Evolutionary conservation across 257 asterid genomes (phyloP).

Genomic region (Verbena officinalis): DNA sequence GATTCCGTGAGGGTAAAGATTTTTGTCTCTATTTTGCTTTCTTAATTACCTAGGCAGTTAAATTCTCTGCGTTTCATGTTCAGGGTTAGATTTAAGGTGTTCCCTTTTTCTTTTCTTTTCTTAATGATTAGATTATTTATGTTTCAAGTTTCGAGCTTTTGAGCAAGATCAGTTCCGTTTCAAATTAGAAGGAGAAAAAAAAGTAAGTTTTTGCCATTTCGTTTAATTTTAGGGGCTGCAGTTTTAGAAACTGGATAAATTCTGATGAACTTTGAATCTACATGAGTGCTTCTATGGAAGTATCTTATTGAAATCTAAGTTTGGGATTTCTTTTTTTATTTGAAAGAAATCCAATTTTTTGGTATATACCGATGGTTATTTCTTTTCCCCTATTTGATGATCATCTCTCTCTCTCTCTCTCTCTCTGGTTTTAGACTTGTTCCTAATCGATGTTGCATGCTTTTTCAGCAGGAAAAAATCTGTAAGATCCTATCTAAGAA

Average conservation of each 20-base stretch:
- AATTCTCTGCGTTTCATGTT: background rate
- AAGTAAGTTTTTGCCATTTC: background rate
- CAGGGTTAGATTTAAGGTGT: conserved; percentile 4
- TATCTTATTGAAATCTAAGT: background rate
- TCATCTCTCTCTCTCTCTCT: too few relatives aligned
- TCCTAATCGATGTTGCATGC: conserved; percentile 7
- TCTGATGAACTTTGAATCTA: background rate
- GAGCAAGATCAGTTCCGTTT: too few relatives aligned
- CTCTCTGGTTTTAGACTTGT: background rate
- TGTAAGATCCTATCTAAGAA: background rate
- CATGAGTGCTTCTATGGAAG: background rate
- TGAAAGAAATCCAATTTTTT: background rate
- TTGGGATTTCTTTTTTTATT: background rate
- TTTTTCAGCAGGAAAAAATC: conserved; percentile 19
- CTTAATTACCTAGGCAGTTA: background rate
- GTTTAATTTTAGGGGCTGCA: background rate
- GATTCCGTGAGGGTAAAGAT: conserved; percentile 1
- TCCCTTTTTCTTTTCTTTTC: conserved; percentile 2
- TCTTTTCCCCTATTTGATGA: too few relatives aligned
- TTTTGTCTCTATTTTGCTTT: background rate
- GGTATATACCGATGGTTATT: background rate
- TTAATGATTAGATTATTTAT: too few relatives aligned
- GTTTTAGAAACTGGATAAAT: background rate
- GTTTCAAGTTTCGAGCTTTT: too few relatives aligned
- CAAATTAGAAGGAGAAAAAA: too few relatives aligned